phyloP scores from a whole-genome alignment of 345 rosid species.

The Rhizophora mangle region DNA sequence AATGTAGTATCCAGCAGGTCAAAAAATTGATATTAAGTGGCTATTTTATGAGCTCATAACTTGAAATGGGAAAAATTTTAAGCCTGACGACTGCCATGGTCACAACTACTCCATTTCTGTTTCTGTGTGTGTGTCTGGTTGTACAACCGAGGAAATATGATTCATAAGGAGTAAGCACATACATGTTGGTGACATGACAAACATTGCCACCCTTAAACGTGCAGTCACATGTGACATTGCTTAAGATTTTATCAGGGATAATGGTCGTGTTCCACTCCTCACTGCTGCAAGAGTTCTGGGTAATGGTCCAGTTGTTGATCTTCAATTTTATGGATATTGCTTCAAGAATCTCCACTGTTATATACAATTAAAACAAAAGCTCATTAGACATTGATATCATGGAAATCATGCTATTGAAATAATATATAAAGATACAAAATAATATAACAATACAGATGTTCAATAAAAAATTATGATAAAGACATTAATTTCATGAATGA shows the following conservation, averaged over 20 bases:
- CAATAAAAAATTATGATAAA: too few species aligned
- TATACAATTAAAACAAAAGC: constrained; percentile 2
- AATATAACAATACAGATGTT: background rate
- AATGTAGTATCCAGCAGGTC: too few species aligned
- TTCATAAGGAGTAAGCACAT: constrained; percentile 16
- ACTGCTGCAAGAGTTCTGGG: constrained; percentile 42
- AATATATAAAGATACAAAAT: background rate
- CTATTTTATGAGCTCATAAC: too few species aligned
- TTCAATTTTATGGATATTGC: constrained; percentile 44
- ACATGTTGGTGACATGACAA: constrained; percentile 65
- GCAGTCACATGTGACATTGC: constrained; percentile 56
- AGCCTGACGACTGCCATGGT: background rate
- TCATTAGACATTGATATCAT: too few species aligned
- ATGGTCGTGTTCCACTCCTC: constrained; percentile 27
- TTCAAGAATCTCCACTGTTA: constrained; percentile 46
- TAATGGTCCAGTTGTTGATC: constrained; percentile 27
- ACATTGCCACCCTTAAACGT: constrained; percentile 19
- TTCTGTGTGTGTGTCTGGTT: background rate
- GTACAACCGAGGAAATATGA: background rate
- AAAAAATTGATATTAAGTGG: too few species aligned
- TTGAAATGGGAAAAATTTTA: too few species aligned
- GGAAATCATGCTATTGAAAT: too few species aligned
- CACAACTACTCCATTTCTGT: background rate
- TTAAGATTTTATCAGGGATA: background rate
- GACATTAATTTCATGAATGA: too few species aligned